Base-by-base conservation (phyloP, 768 basidiomycete genomes). In the Russula brevipes region DNA sequence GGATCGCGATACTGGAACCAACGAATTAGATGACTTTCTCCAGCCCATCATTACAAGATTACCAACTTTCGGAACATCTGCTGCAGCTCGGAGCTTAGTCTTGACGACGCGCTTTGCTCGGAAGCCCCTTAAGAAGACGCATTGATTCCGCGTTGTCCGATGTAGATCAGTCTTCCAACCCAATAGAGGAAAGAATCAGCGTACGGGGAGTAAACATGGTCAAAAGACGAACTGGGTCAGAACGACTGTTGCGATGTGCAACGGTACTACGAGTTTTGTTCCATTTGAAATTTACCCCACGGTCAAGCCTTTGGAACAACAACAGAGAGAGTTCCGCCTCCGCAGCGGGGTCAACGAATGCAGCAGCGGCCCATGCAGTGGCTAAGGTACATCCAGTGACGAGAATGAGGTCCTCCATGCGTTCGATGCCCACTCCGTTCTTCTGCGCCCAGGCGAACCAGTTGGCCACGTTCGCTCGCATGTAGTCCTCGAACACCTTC, bases 71-170 rank as follows among this genome's bases (percentile, higher is more conserved):
- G 61, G 42, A 5, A 9, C 12, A 19, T 30, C 39, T 5, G 49
- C 61, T 8, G 38, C 49, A 10, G 19, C 55, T n/a, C 46, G 54
- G 9, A 52, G 51, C 11, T n/a, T 52, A 17, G 16, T 45, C 39
- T 24, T 57, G 24, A 62, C 12, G 17, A 46, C 38, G 11, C 61
- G 45, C 24, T 64, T 64, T 5, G 54, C 59, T 17, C 63, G 58
- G 24, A 54, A 64, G 5, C 63, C 63, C 45, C 52, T 53, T n/a
- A 64, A 42, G 31, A 64, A 64, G 14, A 64, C 53, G 17, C 63
- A 64, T 24, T 64, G 52, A 47, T 61, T 17, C 36, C 2, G 10
- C 1, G 24, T 24, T 24, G 2, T 36, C 19, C 11, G 53, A 9
- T 5, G 17, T 17, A 10, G 19, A n/a, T 60, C 24, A 1, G 39